Percentiles rank a stretch among this genome's conserved stretches.
Conservation (phyloP, 148 eudicot genomes). For the Fagopyrum esculentum region DNA sequence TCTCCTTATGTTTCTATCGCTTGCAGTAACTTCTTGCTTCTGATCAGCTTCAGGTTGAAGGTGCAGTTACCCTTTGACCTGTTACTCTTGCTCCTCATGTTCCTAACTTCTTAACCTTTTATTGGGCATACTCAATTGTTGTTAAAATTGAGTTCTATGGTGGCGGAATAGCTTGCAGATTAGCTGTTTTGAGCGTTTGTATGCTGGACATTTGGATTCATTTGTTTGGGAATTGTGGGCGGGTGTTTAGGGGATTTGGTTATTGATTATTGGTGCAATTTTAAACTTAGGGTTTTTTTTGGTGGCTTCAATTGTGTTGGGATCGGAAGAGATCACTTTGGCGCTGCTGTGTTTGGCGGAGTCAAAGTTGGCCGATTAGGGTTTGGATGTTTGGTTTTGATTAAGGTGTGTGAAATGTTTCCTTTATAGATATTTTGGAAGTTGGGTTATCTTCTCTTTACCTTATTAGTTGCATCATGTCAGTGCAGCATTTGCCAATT, state of each 20-base stretch:
- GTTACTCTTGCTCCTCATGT: neutral
- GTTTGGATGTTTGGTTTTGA: neutral
- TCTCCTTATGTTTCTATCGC: neutral
- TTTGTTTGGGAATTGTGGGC: neutral
- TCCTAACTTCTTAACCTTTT: neutral
- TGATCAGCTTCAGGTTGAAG: constrained; percentile 2
- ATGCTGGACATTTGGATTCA: neutral
- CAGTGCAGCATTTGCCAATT: neutral
- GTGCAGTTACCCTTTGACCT: constrained; percentile 3
- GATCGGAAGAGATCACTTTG: neutral
- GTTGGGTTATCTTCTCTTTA: neutral
- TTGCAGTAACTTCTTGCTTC: neutral
- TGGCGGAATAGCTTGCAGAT: neutral
- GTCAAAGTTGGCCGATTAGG: constrained; percentile 1
- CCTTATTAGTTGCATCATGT: neutral
- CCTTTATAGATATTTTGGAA: neutral
- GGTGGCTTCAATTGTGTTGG: neutral
- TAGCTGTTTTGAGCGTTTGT: neutral
- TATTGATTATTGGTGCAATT: neutral
- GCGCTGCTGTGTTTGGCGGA: neutral
- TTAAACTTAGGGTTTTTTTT: neutral
- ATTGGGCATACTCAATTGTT: neutral
- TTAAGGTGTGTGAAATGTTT: neutral
- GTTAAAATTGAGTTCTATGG: neutral
- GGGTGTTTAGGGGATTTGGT: neutral